A percentile compares a stretch with the other conserved stretches of the same genome.
phyloP scores from a whole-genome alignment of 805 yeast species.

The Metschnikowia arizonensis region DNA sequence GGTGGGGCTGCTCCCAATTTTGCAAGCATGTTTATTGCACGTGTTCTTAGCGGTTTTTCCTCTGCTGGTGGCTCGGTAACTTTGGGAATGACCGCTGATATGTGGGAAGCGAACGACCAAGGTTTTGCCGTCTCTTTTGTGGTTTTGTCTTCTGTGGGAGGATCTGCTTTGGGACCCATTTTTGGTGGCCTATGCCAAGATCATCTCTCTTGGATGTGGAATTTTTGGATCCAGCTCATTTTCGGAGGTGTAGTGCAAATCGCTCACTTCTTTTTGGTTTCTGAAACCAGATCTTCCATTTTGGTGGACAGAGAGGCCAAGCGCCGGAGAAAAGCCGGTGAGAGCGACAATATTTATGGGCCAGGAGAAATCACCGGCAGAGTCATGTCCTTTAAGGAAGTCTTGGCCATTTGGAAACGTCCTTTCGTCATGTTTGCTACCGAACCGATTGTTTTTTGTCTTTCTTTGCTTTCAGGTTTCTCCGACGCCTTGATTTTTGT shows the following conservation, averaged over 20 bases:
- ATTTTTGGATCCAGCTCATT: slow-evolving; percentile 33
- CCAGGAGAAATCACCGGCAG: slow-evolving; percentile 27
- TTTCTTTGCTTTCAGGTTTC: slow-evolving; percentile 38
- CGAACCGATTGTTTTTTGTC: slow-evolving; percentile 38
- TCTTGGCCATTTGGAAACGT: slow-evolving; percentile 31
- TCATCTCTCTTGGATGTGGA: slow-evolving; percentile 22
- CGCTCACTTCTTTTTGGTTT: slow-evolving; percentile 31
- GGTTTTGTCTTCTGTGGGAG: slow-evolving; percentile 32
- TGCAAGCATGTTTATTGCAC: slow-evolving; percentile 23
- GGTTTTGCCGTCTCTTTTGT: slow-evolving; percentile 32
- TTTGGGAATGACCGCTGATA: slow-evolving; percentile 32
- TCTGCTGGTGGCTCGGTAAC: slow-evolving; percentile 35
- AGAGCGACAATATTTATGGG: slow-evolving; percentile 30
- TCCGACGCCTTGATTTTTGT: slow-evolving; percentile 40
- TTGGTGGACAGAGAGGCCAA: slow-evolving; percentile 36
- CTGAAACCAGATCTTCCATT: slow-evolving; percentile 33
- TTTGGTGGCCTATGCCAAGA: slow-evolving; percentile 24
- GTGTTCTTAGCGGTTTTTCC: slow-evolving; percentile 29
- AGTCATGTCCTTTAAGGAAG: slow-evolving; percentile 21
- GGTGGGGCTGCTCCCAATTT: slow-evolving; percentile 31
- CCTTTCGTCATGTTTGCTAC: slow-evolving; percentile 37
- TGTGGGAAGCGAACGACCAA: slow-evolving; percentile 32
- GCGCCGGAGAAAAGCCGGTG: slow-evolving; percentile 32
- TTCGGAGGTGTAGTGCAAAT: slow-evolving; percentile 33
- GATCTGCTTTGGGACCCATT: slow-evolving; percentile 28